Evolutionary conservation across 129 eudicot genomes (phyloP), one percentile per base, ranked within the genome.

Genomic region (Flaveria brownii): DNA sequence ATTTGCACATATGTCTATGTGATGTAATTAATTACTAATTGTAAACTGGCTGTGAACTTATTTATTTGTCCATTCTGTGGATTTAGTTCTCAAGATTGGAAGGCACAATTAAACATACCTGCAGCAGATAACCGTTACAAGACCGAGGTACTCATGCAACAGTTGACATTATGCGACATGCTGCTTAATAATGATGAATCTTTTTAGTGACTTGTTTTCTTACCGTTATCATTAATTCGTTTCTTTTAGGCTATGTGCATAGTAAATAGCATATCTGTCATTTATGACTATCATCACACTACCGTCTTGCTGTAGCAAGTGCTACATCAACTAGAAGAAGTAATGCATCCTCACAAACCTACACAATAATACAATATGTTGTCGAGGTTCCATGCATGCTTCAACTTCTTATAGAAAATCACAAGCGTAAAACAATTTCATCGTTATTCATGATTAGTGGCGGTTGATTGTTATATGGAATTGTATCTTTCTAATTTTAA

Each of bases 11-110:
- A 50, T 65, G 55, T 20, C 52, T 12, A n/a, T 64, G 47, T 42
- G 15, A 57, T 70, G 36, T 46, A 33, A 20, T 52, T 79, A 39
- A 50, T 71, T 46, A 18, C 71, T 20, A 77, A 56, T 5, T 68
- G 51, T 78, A 78, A 60, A 12, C 7, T 1, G 61, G 33, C 22
- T 20, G 3, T 71, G 77, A 70, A 78, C 65, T 78, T 59, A 78
- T 70, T 12, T 78, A 11, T 70, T 49, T 79, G 5, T 79, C 67
- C 67, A 36, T 72, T 79, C 10, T 63, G 46, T 39, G 68, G 62
- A 47, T 69, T 81, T 70, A 90, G 96, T 68, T 85, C 96, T 55
- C 86, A 90, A 77, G 93, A 87, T 55, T 88, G 96, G 91, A 90
- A 90, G 77, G 88, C 83, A 4, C 82, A 78, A 18, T 70, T 90